These are phyloP conservation scores for Cucurbita argyrosperma DNA, from an alignment of 306 rosid genomes.

Conservation along the genomic window DNA sequence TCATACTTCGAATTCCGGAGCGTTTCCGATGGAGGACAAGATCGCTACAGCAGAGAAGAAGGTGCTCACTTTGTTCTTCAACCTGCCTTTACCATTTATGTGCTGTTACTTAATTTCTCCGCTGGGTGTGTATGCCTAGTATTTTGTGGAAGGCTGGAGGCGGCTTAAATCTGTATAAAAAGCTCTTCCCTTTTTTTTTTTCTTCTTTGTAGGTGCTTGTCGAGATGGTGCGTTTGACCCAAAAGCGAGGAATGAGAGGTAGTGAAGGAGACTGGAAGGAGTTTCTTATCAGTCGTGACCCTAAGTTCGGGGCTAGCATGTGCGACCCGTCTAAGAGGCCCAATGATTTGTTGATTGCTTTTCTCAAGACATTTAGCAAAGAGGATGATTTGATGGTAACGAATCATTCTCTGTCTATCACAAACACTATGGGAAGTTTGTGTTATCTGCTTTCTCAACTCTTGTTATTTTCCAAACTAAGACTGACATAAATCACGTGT, in stretches of 20 bases:
- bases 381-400: constrained; percentile 48
- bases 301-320: constrained; percentile 42
- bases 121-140: neutral
- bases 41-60: constrained; percentile 48
- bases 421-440: neutral
- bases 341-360: constrained; percentile 37
- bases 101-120: neutral
- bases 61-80: constrained; percentile 11
- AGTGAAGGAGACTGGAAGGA: constrained; percentile 65
- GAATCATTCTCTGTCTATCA: neutral
- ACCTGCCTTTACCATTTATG: neutral
- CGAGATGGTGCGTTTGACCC: constrained; percentile 55
- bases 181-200: neutral
- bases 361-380: constrained; percentile 46
- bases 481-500: neutral
- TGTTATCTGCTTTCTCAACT: neutral
- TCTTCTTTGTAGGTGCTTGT: constrained; percentile 35
- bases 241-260: constrained; percentile 59
- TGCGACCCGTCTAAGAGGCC: constrained; percentile 69
- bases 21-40: constrained; percentile 27
- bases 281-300: constrained; percentile 40
- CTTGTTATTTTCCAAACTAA: neutral
- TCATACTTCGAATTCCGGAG: neutral
- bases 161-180: neutral
- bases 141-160: neutral